Percentiles rank a stretch among this genome's conserved stretches.
Evolutionary conservation across 2,329 filamentous ascomycete species (phyloP).

Genomic region (Huntiella moniliformis): DNA sequence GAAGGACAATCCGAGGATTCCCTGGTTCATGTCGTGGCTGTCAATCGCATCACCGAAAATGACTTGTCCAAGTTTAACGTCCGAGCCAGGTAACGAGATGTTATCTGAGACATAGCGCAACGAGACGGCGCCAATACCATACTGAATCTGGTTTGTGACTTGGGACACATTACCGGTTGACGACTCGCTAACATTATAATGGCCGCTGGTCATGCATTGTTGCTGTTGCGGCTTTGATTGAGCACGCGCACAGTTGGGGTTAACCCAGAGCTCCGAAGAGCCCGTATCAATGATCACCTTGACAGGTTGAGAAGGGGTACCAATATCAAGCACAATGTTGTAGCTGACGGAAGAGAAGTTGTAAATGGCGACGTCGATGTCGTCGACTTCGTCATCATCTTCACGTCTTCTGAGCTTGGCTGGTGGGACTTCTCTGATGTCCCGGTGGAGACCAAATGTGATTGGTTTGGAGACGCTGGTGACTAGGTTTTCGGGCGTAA

Average conservation of each 20-base stretch:
- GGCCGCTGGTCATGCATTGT: slow-evolving; percentile 11
- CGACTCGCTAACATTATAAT: slow-evolving; percentile 14
- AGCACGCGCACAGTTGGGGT: slow-evolving; percentile 19
- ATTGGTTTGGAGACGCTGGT: background rate
- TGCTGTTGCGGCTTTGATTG: slow-evolving; percentile 10
- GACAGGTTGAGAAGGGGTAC: slow-evolving; percentile 21
- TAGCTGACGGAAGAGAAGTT: slow-evolving; percentile 18
- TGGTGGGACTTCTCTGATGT: slow-evolving; percentile 1
- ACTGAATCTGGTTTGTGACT: slow-evolving; percentile 14
- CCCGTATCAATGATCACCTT: slow-evolving; percentile 25
- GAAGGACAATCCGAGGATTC: slow-evolving; percentile 19
- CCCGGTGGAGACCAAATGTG: slow-evolving; percentile 5
- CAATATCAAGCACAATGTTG: slow-evolving; percentile 21
- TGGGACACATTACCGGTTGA: slow-evolving; percentile 13
- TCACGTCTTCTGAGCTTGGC: slow-evolving; percentile 2
- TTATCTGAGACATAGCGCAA: slow-evolving; percentile 17
- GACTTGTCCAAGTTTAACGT: slow-evolving; percentile 15
- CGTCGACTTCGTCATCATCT: slow-evolving; percentile 8
- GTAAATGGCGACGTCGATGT: slow-evolving; percentile 12
- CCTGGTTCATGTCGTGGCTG: slow-evolving; percentile 17
- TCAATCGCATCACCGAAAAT: slow-evolving; percentile 18
- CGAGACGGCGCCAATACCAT: slow-evolving; percentile 17
- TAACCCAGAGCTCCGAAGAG: slow-evolving; percentile 25
- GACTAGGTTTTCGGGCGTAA: background rate
- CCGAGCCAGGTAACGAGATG: slow-evolving; percentile 16